Percentiles rank a stretch among this genome's conserved stretches.
Evolutionary conservation across 306 rosid species (phyloP).

Genomic region (Trifolium subterraneum): DNA sequence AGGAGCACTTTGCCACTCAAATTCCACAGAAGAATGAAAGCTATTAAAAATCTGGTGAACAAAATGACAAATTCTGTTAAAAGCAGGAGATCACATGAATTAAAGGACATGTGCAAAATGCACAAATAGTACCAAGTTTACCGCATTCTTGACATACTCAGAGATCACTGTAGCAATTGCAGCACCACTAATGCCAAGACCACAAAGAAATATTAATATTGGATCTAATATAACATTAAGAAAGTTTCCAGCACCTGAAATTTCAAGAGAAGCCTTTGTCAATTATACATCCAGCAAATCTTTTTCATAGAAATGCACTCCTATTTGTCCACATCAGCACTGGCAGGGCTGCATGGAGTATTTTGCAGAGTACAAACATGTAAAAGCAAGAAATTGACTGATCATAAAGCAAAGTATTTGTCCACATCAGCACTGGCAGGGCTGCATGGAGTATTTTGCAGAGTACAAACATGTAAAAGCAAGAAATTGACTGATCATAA

Average conservation of each 20-base stretch:
- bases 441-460: conserved; percentile 17
- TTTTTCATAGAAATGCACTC: no score
- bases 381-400: conserved; percentile 21
- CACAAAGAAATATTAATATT: conserved; percentile 66
- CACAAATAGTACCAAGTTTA: conserved; percentile 64
- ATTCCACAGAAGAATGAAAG: conserved; percentile 82
- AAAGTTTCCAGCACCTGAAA: conserved; percentile 78
- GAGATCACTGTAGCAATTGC: conserved; percentile 86
- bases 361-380: conserved; percentile 13
- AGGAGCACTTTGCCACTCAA: conserved; percentile 68
- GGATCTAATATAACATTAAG: conserved; percentile 78
- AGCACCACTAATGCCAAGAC: conserved; percentile 86
- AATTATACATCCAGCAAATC: conserved; percentile 26
- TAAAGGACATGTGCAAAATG: conserved; percentile 47
- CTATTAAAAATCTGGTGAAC: conserved; percentile 74
- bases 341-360: conserved; percentile 14
- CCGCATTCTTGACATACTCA: conserved; percentile 93
- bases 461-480: conserved; percentile 19
- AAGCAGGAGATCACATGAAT: conserved; percentile 32
- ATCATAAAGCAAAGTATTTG: not conserved
- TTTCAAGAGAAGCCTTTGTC: conserved; percentile 34
- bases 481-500: conserved; percentile 4
- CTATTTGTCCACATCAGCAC: not conserved
- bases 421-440: conserved; percentile 13
- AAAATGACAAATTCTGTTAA: conserved; percentile 43